Evolutionary conservation across 805 yeast species (phyloP).

Genomic region (Martiniozyma abietophila): DNA sequence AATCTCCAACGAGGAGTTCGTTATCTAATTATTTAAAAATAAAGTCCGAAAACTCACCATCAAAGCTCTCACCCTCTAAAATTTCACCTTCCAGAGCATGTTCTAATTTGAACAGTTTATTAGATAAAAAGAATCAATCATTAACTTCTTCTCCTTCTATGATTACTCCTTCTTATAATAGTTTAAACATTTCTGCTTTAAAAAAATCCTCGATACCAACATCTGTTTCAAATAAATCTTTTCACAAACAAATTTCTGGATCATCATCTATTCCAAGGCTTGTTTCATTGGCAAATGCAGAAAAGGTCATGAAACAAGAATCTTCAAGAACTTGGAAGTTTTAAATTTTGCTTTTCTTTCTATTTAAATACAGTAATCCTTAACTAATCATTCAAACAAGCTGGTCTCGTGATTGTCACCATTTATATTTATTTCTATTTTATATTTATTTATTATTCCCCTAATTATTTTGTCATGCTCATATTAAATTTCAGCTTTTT

Average conservation of each 20-base stretch:
- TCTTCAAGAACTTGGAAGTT: no score
- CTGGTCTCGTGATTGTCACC: no score
- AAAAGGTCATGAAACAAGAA: slow-evolving; percentile 3
- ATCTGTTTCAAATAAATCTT: slow-evolving; percentile 2
- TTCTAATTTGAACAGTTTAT: slow-evolving; percentile 13
- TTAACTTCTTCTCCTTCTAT: slow-evolving; percentile 4
- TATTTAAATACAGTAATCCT: no score
- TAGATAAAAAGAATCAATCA: not conserved
- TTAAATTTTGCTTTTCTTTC: no score
- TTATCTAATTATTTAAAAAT: not conserved
- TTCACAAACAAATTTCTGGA: slow-evolving; percentile 1
- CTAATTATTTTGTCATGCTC: no score
- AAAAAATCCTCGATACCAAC: slow-evolving; percentile 1
- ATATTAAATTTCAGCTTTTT: no score
- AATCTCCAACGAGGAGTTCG: slow-evolving; percentile 3
- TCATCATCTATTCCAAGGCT: slow-evolving; percentile 12
- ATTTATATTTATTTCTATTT: no score
- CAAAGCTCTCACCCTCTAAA: slow-evolving; percentile 4
- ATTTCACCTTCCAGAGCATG: slow-evolving; percentile 16
- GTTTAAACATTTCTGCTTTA: not conserved
- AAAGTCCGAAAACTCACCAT: slow-evolving; percentile 11
- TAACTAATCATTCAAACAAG: no score
- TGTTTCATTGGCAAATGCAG: slow-evolving; percentile 9
- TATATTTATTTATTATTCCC: no score
- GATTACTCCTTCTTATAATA: no score